phyloP scores from a whole-genome alignment of 2,329 filamentous ascomycete species.

The Curvularia sp. region DNA sequence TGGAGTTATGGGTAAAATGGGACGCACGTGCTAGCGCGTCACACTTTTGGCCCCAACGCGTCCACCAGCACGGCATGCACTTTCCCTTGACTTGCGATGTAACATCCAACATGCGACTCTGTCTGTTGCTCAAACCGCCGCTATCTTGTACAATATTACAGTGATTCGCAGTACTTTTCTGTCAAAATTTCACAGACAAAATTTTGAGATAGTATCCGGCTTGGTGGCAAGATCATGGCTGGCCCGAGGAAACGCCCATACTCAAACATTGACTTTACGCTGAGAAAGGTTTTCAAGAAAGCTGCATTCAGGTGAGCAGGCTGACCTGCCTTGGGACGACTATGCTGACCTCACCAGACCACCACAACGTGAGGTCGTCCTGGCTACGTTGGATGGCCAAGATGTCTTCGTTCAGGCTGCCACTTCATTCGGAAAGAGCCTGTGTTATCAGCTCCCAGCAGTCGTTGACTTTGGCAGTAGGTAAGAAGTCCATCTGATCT shows the following conservation, averaged over 20 bases:
- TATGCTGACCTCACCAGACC: slow-evolving; percentile 63
- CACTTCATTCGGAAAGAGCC: slow-evolving; percentile 88
- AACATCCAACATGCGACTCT: slow-evolving; percentile 10
- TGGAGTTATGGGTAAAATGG: slow-evolving; percentile 6
- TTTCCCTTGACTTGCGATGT: neutral
- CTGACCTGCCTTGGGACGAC: too few relatives aligned
- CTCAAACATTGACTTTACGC: slow-evolving; percentile 74
- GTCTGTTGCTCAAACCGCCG: neutral
- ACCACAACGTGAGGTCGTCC: slow-evolving; percentile 85
- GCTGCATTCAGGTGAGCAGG: slow-evolving; percentile 69
- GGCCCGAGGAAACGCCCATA: slow-evolving; percentile 39
- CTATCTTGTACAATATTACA: neutral
- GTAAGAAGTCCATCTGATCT: slow-evolving; percentile 42
- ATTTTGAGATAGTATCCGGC: neutral
- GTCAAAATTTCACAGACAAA: neutral
- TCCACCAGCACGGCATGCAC: slow-evolving; percentile 2
- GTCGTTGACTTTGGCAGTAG: slow-evolving; percentile 84
- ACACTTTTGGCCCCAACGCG: slow-evolving; percentile 17
- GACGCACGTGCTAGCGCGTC: slow-evolving; percentile 33
- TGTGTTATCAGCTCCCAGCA: slow-evolving; percentile 92
- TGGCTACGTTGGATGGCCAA: slow-evolving; percentile 77
- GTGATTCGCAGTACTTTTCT: neutral
- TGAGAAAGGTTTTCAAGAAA: slow-evolving; percentile 77
- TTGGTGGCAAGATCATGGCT: slow-evolving; percentile 35
- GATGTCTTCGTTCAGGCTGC: slow-evolving; percentile 95